Percentiles rank a stretch among this genome's conserved stretches.
Conservation (phyloP, 768 basidiomycete species). For the Auricularia heimuer region DNA sequence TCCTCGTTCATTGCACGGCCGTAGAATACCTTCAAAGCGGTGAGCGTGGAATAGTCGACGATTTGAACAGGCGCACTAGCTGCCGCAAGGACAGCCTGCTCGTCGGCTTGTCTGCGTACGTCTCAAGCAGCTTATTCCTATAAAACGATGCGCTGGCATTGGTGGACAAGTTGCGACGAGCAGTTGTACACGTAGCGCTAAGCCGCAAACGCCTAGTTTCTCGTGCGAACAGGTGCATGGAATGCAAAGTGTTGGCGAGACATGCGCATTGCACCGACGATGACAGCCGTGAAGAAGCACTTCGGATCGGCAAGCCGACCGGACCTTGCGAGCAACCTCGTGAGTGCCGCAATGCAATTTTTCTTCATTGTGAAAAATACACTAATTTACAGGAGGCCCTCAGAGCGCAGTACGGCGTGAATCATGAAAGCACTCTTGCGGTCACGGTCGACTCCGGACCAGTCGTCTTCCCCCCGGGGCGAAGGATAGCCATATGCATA, state of each 20-base stretch:
- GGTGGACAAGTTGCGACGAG: not conserved
- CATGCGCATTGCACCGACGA: not conserved
- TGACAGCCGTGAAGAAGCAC: not conserved
- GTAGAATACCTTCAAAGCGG: slow-evolving; percentile 58
- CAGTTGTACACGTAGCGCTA: not conserved
- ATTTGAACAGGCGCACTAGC: slow-evolving; percentile 38
- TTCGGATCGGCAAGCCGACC: not conserved
- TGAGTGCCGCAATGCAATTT: not conserved
- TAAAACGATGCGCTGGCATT: slow-evolving; percentile 40
- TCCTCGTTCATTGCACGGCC: slow-evolving; percentile 77
- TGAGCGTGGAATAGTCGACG: not conserved
- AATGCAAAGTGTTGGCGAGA: not conserved
- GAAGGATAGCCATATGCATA: slow-evolving; percentile 46
- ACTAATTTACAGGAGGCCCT: slow-evolving; percentile 44
- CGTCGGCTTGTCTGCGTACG: slow-evolving; percentile 66
- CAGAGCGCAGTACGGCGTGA: slow-evolving; percentile 63
- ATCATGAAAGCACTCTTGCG: slow-evolving; percentile 71
- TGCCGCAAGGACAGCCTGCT: slow-evolving; percentile 69
- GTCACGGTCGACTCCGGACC: slow-evolving; percentile 72
- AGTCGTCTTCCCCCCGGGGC: slow-evolving; percentile 46
- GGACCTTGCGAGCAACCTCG: too few species aligned
- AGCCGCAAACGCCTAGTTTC: not conserved
- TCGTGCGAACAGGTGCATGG: not conserved
- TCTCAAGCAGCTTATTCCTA: slow-evolving; percentile 71
- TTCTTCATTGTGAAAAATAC: not conserved